Percentiles rank a stretch among this genome's conserved stretches.
Conservation (phyloP, 2,329 filamentous ascomycete species). For the Sclerotinia nivalis region DNA sequence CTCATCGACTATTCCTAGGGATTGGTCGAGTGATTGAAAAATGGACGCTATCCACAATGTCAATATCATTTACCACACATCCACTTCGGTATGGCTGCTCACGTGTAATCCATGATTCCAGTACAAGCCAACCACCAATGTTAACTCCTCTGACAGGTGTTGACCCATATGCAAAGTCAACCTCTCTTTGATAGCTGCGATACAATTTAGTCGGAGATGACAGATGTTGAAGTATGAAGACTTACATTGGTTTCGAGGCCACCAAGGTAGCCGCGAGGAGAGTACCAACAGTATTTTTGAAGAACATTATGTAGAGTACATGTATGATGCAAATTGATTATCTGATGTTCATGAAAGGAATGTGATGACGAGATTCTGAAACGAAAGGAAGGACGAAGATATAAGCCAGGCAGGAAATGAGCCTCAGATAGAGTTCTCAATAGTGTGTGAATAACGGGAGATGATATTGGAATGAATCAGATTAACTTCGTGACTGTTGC, state of each 20-base stretch:
- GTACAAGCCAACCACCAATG: slow-evolving; percentile 41
- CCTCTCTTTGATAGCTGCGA: slow-evolving; percentile 36
- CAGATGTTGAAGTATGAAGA: not conserved
- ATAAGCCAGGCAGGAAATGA: not conserved
- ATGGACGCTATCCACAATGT: slow-evolving; percentile 46
- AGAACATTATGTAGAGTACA: slow-evolving; percentile 17
- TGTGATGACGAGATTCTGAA: not conserved
- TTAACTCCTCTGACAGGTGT: slow-evolving; percentile 46
- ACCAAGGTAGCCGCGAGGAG: slow-evolving; percentile 12
- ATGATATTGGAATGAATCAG: slow-evolving; percentile 12
- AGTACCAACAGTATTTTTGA: slow-evolving; percentile 15
- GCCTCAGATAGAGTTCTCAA: not conserved
- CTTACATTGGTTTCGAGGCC: slow-evolving; percentile 22
- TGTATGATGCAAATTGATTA: not conserved
- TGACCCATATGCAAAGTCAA: slow-evolving; percentile 50
- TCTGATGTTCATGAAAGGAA: slow-evolving; percentile 10
- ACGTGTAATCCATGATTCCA: slow-evolving; percentile 53
- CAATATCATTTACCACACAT: not conserved
- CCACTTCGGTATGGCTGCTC: not conserved
- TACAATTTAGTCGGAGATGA: not conserved
- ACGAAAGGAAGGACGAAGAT: slow-evolving; percentile 3
- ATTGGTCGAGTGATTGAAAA: slow-evolving; percentile 46
- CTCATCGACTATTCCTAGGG: slow-evolving; percentile 41
- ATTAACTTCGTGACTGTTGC: not conserved
- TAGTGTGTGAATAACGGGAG: not conserved